Base-by-base conservation (phyloP, 805 yeast genomes). In the Wickerhamomyces ciferrii region DNA sequence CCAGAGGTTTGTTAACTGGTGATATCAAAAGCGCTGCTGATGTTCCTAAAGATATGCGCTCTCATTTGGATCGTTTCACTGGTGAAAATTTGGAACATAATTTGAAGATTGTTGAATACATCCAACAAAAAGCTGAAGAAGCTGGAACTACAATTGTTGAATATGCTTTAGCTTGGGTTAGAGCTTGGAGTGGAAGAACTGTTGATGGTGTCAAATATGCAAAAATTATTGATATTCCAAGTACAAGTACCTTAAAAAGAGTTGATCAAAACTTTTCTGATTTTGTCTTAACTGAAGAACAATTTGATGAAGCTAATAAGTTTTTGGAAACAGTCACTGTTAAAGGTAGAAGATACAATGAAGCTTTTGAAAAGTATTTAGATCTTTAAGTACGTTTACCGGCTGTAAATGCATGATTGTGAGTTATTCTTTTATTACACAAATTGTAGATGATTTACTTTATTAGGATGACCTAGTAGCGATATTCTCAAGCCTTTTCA, bases 1-100 rank as follows among this genome's bases (percentile, higher is more conserved):
- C 90, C 8, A 75, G 87, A 56, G 97, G 96, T 1, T 68, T 83
- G 49, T 71, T 90, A 45, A 82, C 92, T 4, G 96, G 94, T 47
- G 51, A 58, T 29, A 65, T 81, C 44, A 78, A 65, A 23, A 63
- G 74, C 6, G 55, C 65, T 20, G 56, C 63, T 0, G 82, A 79
- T 46, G 56, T 84, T 32, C 77, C 81, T 13, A 69, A 69, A 39
- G 92, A 85, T 56, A 47, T 80, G 45, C 71, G 88, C 53, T 51
- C 49, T 14, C 47, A 44, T 23, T 55, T 80, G 39, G 90, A 81
- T 43, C 74, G 83, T 55, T 87, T 86, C 67, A 62, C 66, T 18
- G 75, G 70, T 38, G 88, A 83, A 47, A 77, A 78, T 56, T 67
- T 80, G 46, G 57, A 67, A 11, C 68, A 76, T 50, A 90, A 90